Percentiles rank a stretch among this genome's conserved stretches.
These are phyloP conservation scores for Trametes elegans DNA, from an alignment of 768 basidiomycete species.

Conservation along the genomic window DNA sequence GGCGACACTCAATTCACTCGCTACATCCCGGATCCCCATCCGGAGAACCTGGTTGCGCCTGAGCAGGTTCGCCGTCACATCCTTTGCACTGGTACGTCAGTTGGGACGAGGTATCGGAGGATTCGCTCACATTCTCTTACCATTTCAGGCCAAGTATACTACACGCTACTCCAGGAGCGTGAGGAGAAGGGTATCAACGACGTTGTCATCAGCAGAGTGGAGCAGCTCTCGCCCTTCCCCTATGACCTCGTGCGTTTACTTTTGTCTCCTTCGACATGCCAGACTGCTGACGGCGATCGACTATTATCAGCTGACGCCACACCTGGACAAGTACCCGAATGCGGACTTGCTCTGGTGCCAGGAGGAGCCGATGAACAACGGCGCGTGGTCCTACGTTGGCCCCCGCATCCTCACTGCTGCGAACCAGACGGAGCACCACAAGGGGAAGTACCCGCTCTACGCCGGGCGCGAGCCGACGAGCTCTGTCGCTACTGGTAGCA, in stretches of 20 bases:
- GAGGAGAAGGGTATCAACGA: constrained; percentile 89
- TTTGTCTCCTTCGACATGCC: background rate
- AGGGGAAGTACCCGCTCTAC: constrained; percentile 85
- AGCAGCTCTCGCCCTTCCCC: constrained; percentile 96
- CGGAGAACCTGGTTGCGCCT: constrained; percentile 69
- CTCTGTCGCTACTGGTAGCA: constrained; percentile 90
- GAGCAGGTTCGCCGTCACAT: constrained; percentile 91
- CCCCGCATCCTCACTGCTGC: constrained; percentile 91
- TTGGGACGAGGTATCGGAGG: background rate
- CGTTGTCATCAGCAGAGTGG: constrained; percentile 89
- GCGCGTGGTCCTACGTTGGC: constrained; percentile 95
- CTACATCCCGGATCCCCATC: constrained; percentile 83
- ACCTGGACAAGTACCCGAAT: constrained; percentile 96
- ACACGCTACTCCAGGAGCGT: constrained; percentile 83
- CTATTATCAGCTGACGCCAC: constrained; percentile 68
- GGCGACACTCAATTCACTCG: constrained; percentile 90
- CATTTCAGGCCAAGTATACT: constrained; percentile 84
- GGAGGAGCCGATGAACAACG: constrained; percentile 97
- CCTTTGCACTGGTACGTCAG: constrained; percentile 67
- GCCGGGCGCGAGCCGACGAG: constrained; percentile 93
- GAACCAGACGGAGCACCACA: constrained; percentile 85
- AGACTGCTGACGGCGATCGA: background rate
- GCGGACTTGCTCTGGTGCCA: constrained; percentile 93
- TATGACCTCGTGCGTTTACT: constrained; percentile 74
- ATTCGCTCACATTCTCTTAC: background rate